Evolutionary conservation across 306 rosid genomes (phyloP), one percentile per base, ranked within the genome.

Genomic region (Fragaria nilgerrensis): DNA sequence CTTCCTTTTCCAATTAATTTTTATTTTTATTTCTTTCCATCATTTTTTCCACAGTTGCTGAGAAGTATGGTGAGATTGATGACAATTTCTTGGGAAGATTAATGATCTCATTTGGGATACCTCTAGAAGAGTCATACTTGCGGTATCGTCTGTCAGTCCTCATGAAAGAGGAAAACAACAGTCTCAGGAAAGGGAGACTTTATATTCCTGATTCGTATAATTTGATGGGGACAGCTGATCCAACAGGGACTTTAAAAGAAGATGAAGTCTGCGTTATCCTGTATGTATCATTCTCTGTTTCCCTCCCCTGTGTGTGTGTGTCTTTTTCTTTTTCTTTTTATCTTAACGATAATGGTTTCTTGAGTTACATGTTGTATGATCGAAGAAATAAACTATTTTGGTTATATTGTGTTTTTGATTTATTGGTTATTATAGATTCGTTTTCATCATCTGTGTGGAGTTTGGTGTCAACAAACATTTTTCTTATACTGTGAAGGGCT

Each of bases 211-310:
- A 84, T 3, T 86, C 86, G 73, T 93, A 78, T 84, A 87, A 89
- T 74, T 58, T 89, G 56, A 91, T 88, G 96, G 98, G 98, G 48
- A 91, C 98, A 69, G 92, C 81, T 58, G 96, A 91, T 82, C 98
- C 96, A 52, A 91, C 95, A 2, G 77, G 85, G 63, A 49, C 52
- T 47, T 82, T 93, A 5, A 15, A 83, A 71, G 70, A 65, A 23
- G 80, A 74, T 82, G 80, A 93, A 93, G 95, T 93, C 73, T 93
- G 98, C 16, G 45, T 93, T 25, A 87, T 93, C 59, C 94, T 85
- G 96, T 93, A 63, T 63, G 68, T 63, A 63, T 12, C 10, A 63
- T 32, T 63, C 16, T 63, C n/a, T 63, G 20, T 9, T 22, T 63
- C 67, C 67, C 9, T 62, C 1, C 41, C 68, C 34, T 32, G 34